A percentile compares a stretch with the other conserved stretches of the same genome.
Conservation (phyloP, 2,329 filamentous ascomycete genomes). For the Phialophora macrospora region DNA sequence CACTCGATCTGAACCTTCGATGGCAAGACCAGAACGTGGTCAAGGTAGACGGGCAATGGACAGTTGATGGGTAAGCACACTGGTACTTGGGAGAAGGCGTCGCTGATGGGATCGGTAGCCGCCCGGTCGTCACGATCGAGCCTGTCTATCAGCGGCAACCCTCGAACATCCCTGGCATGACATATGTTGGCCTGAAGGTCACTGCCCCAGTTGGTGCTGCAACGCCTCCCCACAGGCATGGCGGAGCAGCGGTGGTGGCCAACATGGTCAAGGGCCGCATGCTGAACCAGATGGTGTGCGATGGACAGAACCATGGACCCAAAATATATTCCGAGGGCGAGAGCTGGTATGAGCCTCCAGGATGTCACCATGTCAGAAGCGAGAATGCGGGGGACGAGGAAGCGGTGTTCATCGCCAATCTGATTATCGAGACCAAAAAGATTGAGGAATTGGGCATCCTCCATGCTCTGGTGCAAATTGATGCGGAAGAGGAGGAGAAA, state of each 20-base stretch:
- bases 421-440: slow-evolving; percentile 20
- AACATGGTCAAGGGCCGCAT: slow-evolving; percentile 43
- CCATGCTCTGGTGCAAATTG: slow-evolving; percentile 6
- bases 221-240: background rate
- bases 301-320: slow-evolving; percentile 44
- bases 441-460: slow-evolving; percentile 12
- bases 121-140: background rate
- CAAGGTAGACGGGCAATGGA: slow-evolving; percentile 24
- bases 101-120: background rate
- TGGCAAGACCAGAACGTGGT: slow-evolving; percentile 29
- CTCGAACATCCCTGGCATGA: background rate
- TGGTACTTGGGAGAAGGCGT: slow-evolving; percentile 31
- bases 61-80: slow-evolving; percentile 43
- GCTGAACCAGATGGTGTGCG: slow-evolving; percentile 57
- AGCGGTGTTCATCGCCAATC: slow-evolving; percentile 22
- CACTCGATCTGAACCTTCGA: slow-evolving; percentile 13
- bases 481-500: slow-evolving; percentile 14
- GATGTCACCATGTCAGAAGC: slow-evolving; percentile 25
- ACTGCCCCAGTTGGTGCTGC: background rate
- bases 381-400: slow-evolving; percentile 24
- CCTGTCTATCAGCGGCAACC: background rate
- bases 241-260: background rate
- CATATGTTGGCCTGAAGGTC: background rate
- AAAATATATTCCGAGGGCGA: slow-evolving; percentile 15
- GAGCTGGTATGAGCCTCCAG: slow-evolving; percentile 24